phyloP scores from a whole-genome alignment of 352 stramenopile genomes.

The Globisporangium uncinulatum region DNA sequence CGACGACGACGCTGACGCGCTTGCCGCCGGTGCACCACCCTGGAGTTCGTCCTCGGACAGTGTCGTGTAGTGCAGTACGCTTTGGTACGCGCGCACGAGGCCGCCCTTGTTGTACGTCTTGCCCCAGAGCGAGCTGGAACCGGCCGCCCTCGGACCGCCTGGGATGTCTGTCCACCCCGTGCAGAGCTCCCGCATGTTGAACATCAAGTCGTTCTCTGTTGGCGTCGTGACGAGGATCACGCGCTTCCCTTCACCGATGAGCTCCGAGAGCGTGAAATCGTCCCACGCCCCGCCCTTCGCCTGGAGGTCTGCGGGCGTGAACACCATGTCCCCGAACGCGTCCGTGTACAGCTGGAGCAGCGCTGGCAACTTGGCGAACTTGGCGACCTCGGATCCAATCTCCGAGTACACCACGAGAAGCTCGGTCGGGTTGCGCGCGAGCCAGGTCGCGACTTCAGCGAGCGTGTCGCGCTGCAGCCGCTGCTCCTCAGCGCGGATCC shows the following conservation, averaged over 20 bases:
- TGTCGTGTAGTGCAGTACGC: conserved; percentile 44
- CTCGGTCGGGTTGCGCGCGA: conserved; percentile 41
- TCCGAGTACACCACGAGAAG: conserved; percentile 59
- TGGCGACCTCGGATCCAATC: conserved; percentile 33
- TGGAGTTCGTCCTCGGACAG: conserved; percentile 29
- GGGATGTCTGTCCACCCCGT: conserved; percentile 36
- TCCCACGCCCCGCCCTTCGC: conserved; percentile 33
- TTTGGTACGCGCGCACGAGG: conserved; percentile 44
- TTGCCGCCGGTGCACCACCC: conserved; percentile 9
- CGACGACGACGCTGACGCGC: conserved; percentile 11
- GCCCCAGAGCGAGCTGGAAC: conserved; percentile 30
- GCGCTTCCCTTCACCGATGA: conserved; percentile 44
- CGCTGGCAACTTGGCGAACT: conserved; percentile 36
- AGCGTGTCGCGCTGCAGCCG: conserved; percentile 44
- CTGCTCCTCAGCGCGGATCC: conserved; percentile 65
- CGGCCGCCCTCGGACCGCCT: conserved; percentile 16
- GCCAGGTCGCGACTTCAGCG: conserved; percentile 51
- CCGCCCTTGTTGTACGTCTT: conserved; percentile 35
- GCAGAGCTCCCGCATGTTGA: conserved; percentile 44
- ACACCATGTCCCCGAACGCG: conserved; percentile 42
- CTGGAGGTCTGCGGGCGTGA: conserved; percentile 40
- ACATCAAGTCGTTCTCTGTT: conserved; percentile 49
- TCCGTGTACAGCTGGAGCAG: conserved; percentile 40
- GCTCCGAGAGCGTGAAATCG: conserved; percentile 36
- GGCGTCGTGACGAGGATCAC: conserved; percentile 41